Evolutionary conservation across 2,329 filamentous ascomycete genomes (phyloP).

Genomic region (Blumeria hordei): DNA sequence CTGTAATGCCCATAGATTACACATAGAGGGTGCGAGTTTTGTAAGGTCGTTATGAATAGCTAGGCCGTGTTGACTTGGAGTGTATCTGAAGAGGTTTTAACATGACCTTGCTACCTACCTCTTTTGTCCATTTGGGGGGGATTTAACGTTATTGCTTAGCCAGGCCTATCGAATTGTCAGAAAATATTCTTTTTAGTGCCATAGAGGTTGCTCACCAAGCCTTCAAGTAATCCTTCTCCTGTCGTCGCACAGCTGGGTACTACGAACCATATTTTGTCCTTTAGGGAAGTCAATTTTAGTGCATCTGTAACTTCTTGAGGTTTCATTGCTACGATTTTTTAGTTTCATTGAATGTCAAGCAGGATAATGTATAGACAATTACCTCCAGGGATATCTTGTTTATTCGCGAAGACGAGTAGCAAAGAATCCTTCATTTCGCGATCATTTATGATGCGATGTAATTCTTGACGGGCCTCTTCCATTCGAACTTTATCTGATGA

Average conservation of each 20-base stretch:
- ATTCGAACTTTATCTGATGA: constrained; percentile 78
- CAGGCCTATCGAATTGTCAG: constrained; percentile 25
- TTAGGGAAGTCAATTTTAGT: constrained; percentile 51
- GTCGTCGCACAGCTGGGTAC: constrained; percentile 63
- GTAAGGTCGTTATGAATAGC: too few relatives aligned
- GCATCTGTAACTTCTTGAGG: constrained; percentile 58
- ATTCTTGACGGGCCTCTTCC: constrained; percentile 75
- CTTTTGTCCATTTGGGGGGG: constrained; percentile 18
- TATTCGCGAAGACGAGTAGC: constrained; percentile 91
- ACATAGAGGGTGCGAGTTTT: too few relatives aligned
- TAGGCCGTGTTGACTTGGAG: too few relatives aligned
- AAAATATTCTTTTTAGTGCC: constrained; percentile 1
- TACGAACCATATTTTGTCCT: constrained; percentile 69
- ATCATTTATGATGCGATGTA: constrained; percentile 94
- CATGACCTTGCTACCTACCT: background rate
- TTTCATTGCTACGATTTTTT: constrained; percentile 35
- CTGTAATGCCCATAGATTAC: too few relatives aligned
- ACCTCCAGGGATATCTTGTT: constrained; percentile 83
- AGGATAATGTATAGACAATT: constrained; percentile 12
- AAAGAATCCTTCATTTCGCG: constrained; percentile 93
- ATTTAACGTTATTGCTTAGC: constrained; percentile 68
- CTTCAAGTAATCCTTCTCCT: constrained; percentile 60
- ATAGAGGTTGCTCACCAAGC: constrained; percentile 27
- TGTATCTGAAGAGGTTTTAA: too few relatives aligned
- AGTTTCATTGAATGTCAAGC: constrained; percentile 2